Percentiles rank a stretch among this genome's conserved stretches.
Conservation (phyloP, 2,329 filamentous ascomycete species). For the Fonsecaea monophora region DNA sequence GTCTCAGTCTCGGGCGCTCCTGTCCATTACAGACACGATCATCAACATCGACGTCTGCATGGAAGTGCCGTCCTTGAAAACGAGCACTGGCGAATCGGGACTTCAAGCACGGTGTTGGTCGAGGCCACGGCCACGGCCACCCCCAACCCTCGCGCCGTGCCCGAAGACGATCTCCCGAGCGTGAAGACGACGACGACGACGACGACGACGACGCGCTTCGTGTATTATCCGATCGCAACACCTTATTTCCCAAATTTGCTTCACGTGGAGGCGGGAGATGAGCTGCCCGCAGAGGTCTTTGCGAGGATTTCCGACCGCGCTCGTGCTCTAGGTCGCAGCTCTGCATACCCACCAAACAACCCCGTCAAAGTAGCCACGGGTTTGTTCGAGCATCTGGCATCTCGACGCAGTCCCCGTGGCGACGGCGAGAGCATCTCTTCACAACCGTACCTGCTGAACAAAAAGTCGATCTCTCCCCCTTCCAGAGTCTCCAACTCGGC, state of each 20-base stretch:
- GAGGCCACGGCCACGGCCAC: neutral
- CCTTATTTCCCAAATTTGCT: neutral
- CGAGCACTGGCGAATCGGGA: neutral
- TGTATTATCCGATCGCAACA: neutral
- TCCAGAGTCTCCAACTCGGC: conserved; percentile 8
- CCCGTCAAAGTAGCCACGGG: neutral
- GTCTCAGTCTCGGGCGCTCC: neutral
- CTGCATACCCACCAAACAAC: neutral
- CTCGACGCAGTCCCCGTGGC: neutral
- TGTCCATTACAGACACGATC: neutral
- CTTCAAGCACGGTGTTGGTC: neutral
- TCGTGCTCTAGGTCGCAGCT: neutral
- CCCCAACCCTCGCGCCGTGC: neutral
- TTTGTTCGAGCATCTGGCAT: neutral
- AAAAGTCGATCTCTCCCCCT: neutral
- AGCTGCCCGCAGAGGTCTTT: neutral
- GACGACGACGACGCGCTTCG: neutral
- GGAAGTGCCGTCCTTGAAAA: neutral
- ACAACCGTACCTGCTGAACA: neutral
- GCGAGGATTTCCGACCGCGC: neutral
- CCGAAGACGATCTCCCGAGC: neutral
- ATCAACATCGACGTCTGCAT: neutral
- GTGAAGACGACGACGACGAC: neutral
- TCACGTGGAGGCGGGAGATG: neutral
- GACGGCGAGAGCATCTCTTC: neutral